These are phyloP conservation scores for Boechera divaricarpa DNA, from an alignment of 345 rosid species.

Conservation along the genomic window DNA sequence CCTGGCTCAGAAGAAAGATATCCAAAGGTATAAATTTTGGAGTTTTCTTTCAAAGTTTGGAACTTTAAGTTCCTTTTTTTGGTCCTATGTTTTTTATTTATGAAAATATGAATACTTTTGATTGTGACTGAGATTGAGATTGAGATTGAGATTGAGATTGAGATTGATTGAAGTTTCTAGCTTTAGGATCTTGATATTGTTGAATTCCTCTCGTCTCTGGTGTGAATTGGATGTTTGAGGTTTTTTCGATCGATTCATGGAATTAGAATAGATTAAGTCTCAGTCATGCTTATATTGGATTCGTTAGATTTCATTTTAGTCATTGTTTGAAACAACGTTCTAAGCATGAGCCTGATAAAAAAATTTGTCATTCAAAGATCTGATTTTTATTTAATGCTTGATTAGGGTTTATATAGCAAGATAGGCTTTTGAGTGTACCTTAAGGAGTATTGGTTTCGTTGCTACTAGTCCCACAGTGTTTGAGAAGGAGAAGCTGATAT, in stretches of 20 bases:
- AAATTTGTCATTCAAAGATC: not conserved
- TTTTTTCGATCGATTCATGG: not conserved
- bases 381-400: not conserved
- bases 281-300: not conserved
- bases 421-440: not conserved
- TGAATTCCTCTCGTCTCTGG: not conserved
- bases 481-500: not conserved
- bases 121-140: conserved; percentile 12
- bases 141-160: conserved; percentile 17
- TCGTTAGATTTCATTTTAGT: not conserved
- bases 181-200: conserved; percentile 1
- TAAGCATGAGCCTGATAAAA: not conserved
- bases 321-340: not conserved
- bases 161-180: conserved; percentile 17
- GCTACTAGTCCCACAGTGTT: not conserved
- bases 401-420: not conserved
- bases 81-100: not conserved
- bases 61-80: not conserved
- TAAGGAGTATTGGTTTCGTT: not conserved
- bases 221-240: not conserved
- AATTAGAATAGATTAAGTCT: not conserved
- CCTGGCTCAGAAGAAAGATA: conserved; percentile 88
- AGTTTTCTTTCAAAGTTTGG: not conserved
- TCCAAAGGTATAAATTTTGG: conserved; percentile 56
- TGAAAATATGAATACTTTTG: not conserved